Conservation (phyloP, 371 early-diverging fungal species). For the Saksenaea oblongispora region DNA sequence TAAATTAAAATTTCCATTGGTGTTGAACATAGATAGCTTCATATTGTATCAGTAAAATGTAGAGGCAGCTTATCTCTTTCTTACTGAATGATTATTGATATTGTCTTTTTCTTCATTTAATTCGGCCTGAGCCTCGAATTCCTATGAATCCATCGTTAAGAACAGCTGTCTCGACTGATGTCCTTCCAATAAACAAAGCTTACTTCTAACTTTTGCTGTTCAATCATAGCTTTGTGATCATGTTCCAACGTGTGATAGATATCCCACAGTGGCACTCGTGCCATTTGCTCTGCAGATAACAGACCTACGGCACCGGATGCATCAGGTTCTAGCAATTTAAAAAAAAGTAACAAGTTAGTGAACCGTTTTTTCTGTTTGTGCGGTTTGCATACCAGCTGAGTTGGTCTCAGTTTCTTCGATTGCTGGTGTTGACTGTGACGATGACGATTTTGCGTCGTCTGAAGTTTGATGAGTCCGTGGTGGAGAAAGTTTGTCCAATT, state of each 20-base stretch:
- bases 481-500: neutral
- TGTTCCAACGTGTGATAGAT: constrained; percentile 81
- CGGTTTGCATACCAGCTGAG: constrained; percentile 4
- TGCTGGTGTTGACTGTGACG: neutral
- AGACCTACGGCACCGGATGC: neutral
- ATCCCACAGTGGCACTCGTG: constrained; percentile 60
- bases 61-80: neutral
- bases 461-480: neutral
- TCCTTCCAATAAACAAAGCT: neutral
- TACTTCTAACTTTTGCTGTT: constrained; percentile 60
- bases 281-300: constrained; percentile 7
- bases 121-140: constrained; percentile 57
- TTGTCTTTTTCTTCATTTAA: constrained; percentile 53
- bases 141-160: constrained; percentile 12
- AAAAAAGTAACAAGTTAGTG: neutral
- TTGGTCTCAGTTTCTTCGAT: neutral
- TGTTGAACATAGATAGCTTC: constrained; percentile 49
- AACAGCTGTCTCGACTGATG: neutral
- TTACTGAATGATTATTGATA: constrained; percentile 36
- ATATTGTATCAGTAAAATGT: neutral
- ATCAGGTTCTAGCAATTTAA: neutral
- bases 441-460: neutral
- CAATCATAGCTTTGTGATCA: constrained; percentile 70
- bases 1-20: constrained; percentile 57
- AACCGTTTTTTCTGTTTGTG: constrained; percentile 12